A percentile compares a stretch with the other conserved stretches of the same genome.
phyloP scores from a whole-genome alignment of 2,329 filamentous ascomycete genomes.

The Fusarium dlaminii region DNA sequence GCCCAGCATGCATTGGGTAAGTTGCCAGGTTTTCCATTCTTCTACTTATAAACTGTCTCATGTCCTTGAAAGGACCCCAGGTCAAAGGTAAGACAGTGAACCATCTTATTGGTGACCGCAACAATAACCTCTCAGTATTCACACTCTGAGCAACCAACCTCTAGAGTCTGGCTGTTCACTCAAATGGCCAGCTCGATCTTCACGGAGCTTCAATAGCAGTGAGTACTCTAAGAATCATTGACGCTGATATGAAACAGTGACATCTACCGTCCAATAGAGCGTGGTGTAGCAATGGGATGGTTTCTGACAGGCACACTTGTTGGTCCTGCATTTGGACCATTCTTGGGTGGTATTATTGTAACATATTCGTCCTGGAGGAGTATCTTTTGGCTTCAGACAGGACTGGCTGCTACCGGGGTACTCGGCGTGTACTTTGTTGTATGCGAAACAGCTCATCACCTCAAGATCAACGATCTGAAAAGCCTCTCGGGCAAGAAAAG shows the following conservation, averaged over 20 bases:
- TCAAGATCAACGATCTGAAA: slow-evolving; percentile 68
- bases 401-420: slow-evolving; percentile 68
- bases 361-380: slow-evolving; percentile 77
- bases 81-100: background rate
- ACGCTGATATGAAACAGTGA: slow-evolving; percentile 53
- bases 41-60: background rate
- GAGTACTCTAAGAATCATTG: background rate
- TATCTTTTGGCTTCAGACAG: slow-evolving; percentile 82
- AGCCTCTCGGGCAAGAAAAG: slow-evolving; percentile 62
- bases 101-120: background rate
- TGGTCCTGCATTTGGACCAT: slow-evolving; percentile 75
- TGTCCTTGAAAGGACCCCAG: background rate
- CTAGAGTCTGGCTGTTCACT: background rate
- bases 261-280: slow-evolving; percentile 71
- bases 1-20: slow-evolving; percentile 72
- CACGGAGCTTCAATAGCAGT: background rate
- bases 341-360: slow-evolving; percentile 80
- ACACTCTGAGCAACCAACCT: background rate
- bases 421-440: slow-evolving; percentile 72
- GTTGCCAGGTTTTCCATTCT: slow-evolving; percentile 35
- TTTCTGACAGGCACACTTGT: slow-evolving; percentile 77
- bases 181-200: background rate
- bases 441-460: slow-evolving; percentile 77
- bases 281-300: slow-evolving; percentile 78
- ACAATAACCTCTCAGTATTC: background rate